A percentile compares a stretch with the other conserved stretches of the same genome.
These are phyloP conservation scores for Sporothrix inflata DNA, from an alignment of 2,329 filamentous ascomycete species.

Conservation along the genomic window DNA sequence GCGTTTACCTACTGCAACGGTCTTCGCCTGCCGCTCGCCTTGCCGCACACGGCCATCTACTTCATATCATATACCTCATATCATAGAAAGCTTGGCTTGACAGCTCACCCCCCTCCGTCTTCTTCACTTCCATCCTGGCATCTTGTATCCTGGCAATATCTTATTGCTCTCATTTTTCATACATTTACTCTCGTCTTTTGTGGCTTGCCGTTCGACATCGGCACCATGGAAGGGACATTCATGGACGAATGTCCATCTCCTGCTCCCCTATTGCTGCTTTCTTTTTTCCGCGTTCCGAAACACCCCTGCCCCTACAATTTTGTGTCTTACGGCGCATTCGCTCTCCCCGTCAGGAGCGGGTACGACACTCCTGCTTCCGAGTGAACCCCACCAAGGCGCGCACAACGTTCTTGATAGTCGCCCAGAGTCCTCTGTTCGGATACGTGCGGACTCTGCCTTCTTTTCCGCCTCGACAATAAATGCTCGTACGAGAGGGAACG, in stretches of 20 bases:
- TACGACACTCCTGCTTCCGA: conserved; percentile 14
- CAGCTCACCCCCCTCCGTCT: background rate
- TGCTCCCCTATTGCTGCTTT: background rate
- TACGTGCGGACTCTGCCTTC: background rate
- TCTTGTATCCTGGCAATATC: background rate
- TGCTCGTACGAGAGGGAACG: background rate
- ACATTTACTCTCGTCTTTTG: background rate
- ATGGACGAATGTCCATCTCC: background rate
- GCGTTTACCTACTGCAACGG: background rate
- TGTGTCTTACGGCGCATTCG: background rate
- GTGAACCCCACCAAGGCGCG: background rate
- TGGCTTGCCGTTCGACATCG: background rate
- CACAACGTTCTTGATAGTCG: background rate
- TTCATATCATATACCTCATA: too few species aligned
- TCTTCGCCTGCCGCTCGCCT: conserved; percentile 9
- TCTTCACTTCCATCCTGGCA: background rate
- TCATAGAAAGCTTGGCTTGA: background rate
- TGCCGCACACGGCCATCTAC: background rate
- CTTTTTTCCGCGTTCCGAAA: conserved; percentile 6
- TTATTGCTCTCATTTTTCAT: background rate
- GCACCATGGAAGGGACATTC: background rate
- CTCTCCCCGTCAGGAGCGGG: conserved; percentile 5
- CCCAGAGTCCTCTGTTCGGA: background rate
- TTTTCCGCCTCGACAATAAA: background rate
- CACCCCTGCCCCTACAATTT: background rate